These are phyloP conservation scores for Eucalyptus viminalis DNA, from an alignment of 345 rosid genomes.

Conservation along the genomic window DNA sequence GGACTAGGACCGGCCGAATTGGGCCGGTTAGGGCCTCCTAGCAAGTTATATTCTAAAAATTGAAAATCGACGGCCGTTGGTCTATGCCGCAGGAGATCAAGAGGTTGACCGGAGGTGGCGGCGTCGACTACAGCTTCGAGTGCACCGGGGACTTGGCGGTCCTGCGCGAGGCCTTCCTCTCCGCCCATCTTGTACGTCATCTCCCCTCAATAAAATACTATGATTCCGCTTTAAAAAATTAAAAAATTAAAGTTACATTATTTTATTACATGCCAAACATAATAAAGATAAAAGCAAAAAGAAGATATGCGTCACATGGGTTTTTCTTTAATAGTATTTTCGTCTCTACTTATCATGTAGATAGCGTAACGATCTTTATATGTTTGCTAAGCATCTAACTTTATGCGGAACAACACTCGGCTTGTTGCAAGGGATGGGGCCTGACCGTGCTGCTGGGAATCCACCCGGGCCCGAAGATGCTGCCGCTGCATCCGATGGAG, in stretches of 20 bases:
- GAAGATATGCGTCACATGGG: too few species aligned
- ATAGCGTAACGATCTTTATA: rapidly evolving
- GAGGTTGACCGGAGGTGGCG: constrained; percentile 34
- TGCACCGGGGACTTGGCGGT: constrained; percentile 36
- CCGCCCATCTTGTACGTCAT: constrained; percentile 17
- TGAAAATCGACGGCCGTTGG: background rate
- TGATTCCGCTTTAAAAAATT: too few species aligned
- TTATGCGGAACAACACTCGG: rapidly evolving
- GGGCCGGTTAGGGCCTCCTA: too few species aligned
- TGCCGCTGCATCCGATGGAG: constrained; percentile 30
- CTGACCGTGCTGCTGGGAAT: background rate
- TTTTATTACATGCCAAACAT: background rate
- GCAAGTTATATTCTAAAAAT: background rate
- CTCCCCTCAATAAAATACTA: background rate
- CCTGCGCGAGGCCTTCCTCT: constrained; percentile 63
- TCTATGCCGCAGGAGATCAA: constrained; percentile 20
- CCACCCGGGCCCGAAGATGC: background rate
- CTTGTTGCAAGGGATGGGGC: background rate
- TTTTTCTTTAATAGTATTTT: too few species aligned
- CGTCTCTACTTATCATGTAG: background rate
- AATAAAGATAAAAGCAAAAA: too few species aligned
- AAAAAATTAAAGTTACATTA: too few species aligned
- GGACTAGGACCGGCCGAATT: rapidly evolving
- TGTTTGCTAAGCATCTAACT: too few species aligned
- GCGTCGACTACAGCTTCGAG: constrained; percentile 60